phyloP scores from a whole-genome alignment of 2,329 filamentous ascomycete species.

The Amauroascus niger region DNA sequence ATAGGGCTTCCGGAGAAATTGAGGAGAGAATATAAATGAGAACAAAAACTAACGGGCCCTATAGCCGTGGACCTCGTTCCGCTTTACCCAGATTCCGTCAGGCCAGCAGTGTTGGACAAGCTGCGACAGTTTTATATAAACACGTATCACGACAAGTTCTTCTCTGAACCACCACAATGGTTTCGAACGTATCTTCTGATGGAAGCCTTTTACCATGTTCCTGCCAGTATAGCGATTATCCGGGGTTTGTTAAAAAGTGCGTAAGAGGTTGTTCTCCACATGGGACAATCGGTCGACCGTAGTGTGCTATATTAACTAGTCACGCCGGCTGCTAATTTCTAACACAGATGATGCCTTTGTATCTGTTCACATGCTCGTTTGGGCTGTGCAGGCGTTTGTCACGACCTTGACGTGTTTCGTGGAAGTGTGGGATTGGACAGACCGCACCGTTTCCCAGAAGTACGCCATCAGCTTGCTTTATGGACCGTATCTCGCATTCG shows the following conservation, averaged over 20 bases:
- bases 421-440: slow-evolving; percentile 50
- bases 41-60: neutral
- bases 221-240: slow-evolving; percentile 51
- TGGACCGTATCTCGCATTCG: slow-evolving; percentile 47
- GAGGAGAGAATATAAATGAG: neutral
- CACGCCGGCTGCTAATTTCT: neutral
- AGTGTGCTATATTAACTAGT: neutral
- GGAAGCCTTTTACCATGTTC: slow-evolving; percentile 53
- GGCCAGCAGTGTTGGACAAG: slow-evolving; percentile 40
- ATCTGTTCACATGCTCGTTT: slow-evolving; percentile 52
- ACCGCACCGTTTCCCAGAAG: slow-evolving; percentile 40
- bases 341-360: slow-evolving; percentile 46
- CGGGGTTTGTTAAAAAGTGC: slow-evolving; percentile 45
- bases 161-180: slow-evolving; percentile 50
- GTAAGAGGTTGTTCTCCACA: slow-evolving; percentile 14
- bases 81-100: slow-evolving; percentile 47
- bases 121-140: slow-evolving; percentile 50
- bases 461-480: slow-evolving; percentile 45
- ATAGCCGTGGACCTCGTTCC: slow-evolving; percentile 52
- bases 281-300: neutral
- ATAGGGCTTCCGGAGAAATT: neutral
- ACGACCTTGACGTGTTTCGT: slow-evolving; percentile 55
- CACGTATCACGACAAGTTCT: slow-evolving; percentile 56
- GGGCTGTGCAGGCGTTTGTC: slow-evolving; percentile 49
- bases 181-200: slow-evolving; percentile 50